Evolutionary conservation across 805 yeast genomes (phyloP), one percentile per base, ranked within the genome.

Genomic region (Myxozyma kluyveri): DNA sequence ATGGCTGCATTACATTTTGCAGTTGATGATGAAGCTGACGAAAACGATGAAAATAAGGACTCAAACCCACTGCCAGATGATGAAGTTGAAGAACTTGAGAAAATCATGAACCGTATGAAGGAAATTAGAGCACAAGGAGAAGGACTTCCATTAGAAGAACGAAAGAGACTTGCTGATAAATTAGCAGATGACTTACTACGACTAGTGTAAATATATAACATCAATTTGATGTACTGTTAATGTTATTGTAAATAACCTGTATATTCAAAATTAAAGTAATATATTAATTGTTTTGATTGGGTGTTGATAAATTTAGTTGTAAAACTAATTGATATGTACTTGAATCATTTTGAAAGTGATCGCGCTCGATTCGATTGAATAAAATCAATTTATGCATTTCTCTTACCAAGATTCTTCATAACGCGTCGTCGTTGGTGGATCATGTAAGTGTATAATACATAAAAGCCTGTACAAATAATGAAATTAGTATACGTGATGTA

Each of bases 401-500:
- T 54, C 50, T 64, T 62, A 39, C 67, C 65, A 19, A 60, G 37
- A 40, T 62, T 62, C 59, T 65, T 65, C 31, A 69, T 60, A 3
- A 83, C 88, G 74, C 88, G 87, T 67, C 75, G 75, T 72, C 99
- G 83, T 73, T 91, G 97, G 59, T 76, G 79, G 64, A 91, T 75
- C 96, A 93, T 90, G 67, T 93, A 90, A 12, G 85, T 76, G 72
- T 82, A 93, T 63, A 93, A 73, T 62, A 83, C 77, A 67, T 88
- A 89, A 68, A 90, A 80, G 12, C 62, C 61, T 50, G 33, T 29
- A 29, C 14, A 14, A 29, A 29, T 14, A 29, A 29, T 22, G 36
- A 39, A 19, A 27, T 10, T n/a, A 10, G 37, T 36, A 22, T 42
- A 14, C 22, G 9, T 10, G 12, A 10, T 4, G n/a, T 42, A 31